Base-by-base conservation (phyloP, 179 eudicot species). In the Patellifolia procumbens region DNA sequence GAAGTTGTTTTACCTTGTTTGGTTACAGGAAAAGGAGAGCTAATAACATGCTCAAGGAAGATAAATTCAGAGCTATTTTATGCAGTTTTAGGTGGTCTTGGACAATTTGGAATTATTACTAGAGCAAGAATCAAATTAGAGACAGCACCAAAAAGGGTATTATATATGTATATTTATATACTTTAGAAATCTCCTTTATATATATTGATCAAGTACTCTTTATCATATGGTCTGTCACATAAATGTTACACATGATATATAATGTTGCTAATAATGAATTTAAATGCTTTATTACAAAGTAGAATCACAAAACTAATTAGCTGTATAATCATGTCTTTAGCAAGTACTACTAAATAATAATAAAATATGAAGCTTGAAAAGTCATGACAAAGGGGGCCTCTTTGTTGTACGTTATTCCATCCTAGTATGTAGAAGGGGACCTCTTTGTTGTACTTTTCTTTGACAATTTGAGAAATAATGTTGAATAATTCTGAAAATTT, bases 81-180 rank as follows among this genome's bases (percentile, higher is more conserved):
- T 78, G 94, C 86, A 56, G 94, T 88, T 71, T 82, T 94, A 12
- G 98, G 98, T 46, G 97, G 98, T 4, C 86, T 92, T 56, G 97
- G 98, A 60, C 98, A 94, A 59, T 91, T 94, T 83, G 98, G 97
- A 72, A 92, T 94, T 73, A 94, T 94, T 55, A 89, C 89, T 15
- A 78, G 97, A 76, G 98, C 98, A 70, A 86, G 91, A 79, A 89
- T 94, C 49, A 81, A 80, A 72, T 80, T 94, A 1, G 83, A 86
- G 4, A 81, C 74, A 75, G 94, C 98, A 77, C 97, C 98, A 31
- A 86, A 84, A 60, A 86, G 83, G 83, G 98, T 94, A 80, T 34
- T 9, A 39, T 76, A 31, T 29, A 52, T 61, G 26, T 26, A 22
- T 20, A 42, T 43, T 15, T 45, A 7, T 31, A 46, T 9, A 67